phyloP scores from a whole-genome alignment of 179 eudicot species.

The Drosera spatulata region DNA sequence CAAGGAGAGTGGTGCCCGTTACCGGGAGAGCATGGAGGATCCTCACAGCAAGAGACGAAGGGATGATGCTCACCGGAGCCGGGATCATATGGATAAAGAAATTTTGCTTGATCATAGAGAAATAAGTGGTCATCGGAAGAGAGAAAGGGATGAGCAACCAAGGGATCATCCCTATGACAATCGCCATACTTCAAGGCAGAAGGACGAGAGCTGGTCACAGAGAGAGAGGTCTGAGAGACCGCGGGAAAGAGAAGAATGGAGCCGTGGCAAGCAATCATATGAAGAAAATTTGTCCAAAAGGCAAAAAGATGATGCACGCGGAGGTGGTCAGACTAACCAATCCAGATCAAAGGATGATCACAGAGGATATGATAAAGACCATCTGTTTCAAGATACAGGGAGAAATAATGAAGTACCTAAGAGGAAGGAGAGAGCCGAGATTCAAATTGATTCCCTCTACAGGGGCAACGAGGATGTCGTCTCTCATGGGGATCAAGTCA shows the following conservation, averaged over 20 bases:
- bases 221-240: conserved; percentile 71
- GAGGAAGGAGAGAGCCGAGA: conserved; percentile 63
- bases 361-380: conserved; percentile 39
- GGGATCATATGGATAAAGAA: conserved; percentile 63
- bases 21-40: conserved; percentile 52
- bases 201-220: conserved; percentile 63
- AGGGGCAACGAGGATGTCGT: conserved; percentile 48
- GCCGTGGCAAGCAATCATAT: conserved; percentile 40
- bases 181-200: conserved; percentile 42
- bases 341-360: conserved; percentile 62
- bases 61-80: conserved; percentile 49
- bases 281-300: conserved; percentile 51
- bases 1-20: conserved; percentile 44
- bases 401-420: conserved; percentile 51
- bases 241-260: conserved; percentile 75
- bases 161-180: conserved; percentile 41
- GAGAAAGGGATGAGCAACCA: conserved; percentile 66
- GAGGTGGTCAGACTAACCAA: conserved; percentile 34
- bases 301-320: conserved; percentile 68
- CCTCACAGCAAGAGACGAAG: conserved; percentile 36
- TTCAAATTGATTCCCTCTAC: conserved; percentile 37
- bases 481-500: conserved; percentile 41
- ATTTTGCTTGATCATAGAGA: conserved; percentile 52
- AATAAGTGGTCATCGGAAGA: conserved; percentile 45
- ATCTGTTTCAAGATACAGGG: conserved; percentile 32